Conservation (phyloP, 768 basidiomycete species). For the Lactarius deliciosus region DNA sequence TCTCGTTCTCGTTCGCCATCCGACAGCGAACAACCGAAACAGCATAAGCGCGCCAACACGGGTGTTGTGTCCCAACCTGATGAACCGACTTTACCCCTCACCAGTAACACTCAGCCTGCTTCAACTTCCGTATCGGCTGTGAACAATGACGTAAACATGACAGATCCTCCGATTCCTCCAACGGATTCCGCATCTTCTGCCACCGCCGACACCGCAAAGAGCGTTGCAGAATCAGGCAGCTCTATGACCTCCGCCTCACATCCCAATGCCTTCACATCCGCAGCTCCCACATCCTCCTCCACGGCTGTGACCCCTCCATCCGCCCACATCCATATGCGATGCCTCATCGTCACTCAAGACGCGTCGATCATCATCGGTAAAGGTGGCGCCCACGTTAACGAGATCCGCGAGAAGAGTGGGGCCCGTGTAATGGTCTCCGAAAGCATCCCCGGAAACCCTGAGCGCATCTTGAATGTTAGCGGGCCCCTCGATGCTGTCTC, state of each 20-base stretch:
- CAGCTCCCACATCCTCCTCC: constrained; percentile 53
- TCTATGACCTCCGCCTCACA: constrained; percentile 35
- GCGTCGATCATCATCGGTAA: constrained; percentile 99
- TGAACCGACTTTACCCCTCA: constrained; percentile 37
- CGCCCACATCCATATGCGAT: constrained; percentile 93
- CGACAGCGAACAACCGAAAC: constrained; percentile 75
- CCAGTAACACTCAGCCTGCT: constrained; percentile 46
- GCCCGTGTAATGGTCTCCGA: constrained; percentile 97
- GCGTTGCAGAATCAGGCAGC: constrained; percentile 39
- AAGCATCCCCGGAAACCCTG: constrained; percentile 98
- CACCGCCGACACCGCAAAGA: constrained; percentile 53
- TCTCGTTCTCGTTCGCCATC: constrained; percentile 86
- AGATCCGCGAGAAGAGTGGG: constrained; percentile 96
- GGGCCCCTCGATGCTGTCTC: constrained; percentile 98
- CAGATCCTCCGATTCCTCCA: constrained; percentile 42
- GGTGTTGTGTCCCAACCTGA: constrained; percentile 58
- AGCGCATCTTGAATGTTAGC: constrained; percentile 94
- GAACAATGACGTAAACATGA: constrained; percentile 65
- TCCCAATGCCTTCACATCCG: constrained; percentile 47
- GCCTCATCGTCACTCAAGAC: constrained; percentile 98
- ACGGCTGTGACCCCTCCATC: constrained; percentile 55
- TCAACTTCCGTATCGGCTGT: constrained; percentile 39
- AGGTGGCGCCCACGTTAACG: constrained; percentile 93
- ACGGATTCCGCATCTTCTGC: constrained; percentile 53
- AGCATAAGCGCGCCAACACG: constrained; percentile 81